phyloP scores from a whole-genome alignment of 2,329 filamentous ascomycete species.

The Cladosporium sp. region DNA sequence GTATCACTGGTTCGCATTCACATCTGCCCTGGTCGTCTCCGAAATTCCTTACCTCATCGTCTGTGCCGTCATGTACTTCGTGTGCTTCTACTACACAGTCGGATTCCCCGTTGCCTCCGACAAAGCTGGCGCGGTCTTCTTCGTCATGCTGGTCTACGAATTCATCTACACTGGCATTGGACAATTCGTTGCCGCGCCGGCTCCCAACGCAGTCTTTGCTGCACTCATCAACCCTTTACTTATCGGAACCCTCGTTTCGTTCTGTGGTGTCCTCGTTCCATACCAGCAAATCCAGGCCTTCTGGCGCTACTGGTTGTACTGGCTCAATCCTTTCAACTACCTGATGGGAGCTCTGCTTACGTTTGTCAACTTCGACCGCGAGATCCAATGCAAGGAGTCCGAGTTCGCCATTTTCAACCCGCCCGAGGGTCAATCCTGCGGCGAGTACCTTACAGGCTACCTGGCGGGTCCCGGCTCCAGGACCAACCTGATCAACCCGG shows the following conservation, averaged over 20 bases:
- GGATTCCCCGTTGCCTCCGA: constrained; percentile 40
- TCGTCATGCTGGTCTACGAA: constrained; percentile 52
- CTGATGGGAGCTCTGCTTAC: constrained; percentile 37
- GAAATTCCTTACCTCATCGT: constrained; percentile 64
- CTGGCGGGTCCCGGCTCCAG: constrained; percentile 37
- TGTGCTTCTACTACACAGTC: constrained; percentile 32
- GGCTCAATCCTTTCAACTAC: constrained; percentile 40
- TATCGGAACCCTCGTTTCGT: constrained; percentile 29
- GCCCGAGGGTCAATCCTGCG: constrained; percentile 51
- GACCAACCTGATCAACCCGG: constrained; percentile 54
- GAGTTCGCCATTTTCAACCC: constrained; percentile 45
- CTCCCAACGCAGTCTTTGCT: constrained; percentile 42
- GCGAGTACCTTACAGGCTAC: constrained; percentile 53
- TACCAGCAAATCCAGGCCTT: constrained; percentile 31
- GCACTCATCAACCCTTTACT: constrained; percentile 40
- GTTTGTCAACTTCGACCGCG: constrained; percentile 39
- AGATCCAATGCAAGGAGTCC: constrained; percentile 32
- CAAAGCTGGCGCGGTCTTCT: constrained; percentile 45
- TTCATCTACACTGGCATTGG: constrained; percentile 52
- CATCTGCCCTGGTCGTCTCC: constrained; percentile 63
- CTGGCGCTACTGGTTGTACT: constrained; percentile 43
- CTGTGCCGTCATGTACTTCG: constrained; percentile 52
- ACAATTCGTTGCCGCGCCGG: constrained; percentile 49
- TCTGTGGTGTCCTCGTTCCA: constrained; percentile 33
- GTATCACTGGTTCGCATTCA: constrained; percentile 71